Evolutionary conservation across 768 basidiomycete genomes (phyloP).

Genomic region (Lentinus brumalis): DNA sequence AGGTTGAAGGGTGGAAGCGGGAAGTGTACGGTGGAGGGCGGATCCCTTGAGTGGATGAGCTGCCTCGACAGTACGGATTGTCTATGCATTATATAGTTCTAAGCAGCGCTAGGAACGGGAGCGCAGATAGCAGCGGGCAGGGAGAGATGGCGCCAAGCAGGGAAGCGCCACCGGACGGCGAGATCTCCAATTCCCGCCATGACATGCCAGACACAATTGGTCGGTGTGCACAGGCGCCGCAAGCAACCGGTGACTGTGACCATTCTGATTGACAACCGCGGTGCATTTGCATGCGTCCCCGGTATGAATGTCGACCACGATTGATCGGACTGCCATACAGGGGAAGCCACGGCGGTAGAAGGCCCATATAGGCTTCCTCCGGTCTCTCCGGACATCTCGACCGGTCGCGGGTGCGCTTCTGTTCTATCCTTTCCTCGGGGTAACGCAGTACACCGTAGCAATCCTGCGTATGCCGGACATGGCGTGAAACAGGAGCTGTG

Average conservation of each 20-base stretch:
- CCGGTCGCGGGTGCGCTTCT: background rate
- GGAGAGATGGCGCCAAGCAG: background rate
- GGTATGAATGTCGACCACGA: background rate
- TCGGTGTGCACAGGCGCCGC: background rate
- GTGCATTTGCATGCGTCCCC: background rate
- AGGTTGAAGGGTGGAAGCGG: background rate
- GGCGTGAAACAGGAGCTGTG: background rate
- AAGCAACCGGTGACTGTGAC: background rate
- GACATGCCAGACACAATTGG: background rate
- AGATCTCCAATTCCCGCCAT: background rate
- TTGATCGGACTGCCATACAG: background rate
- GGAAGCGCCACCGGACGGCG: background rate
- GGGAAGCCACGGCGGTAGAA: background rate
- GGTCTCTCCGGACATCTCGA: background rate
- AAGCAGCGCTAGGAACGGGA: background rate
- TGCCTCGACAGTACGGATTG: background rate
- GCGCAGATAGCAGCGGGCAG: background rate
- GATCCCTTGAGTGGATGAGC: background rate
- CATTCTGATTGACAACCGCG: background rate
- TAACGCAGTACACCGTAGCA: background rate
- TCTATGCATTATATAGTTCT: background rate
- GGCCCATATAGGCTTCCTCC: background rate
- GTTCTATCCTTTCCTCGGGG: background rate
- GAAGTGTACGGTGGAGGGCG: background rate
- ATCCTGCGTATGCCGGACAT: background rate